These are phyloP conservation scores for Cladosporium sp. DNA, from an alignment of 2,329 filamentous ascomycete species.

Conservation along the genomic window DNA sequence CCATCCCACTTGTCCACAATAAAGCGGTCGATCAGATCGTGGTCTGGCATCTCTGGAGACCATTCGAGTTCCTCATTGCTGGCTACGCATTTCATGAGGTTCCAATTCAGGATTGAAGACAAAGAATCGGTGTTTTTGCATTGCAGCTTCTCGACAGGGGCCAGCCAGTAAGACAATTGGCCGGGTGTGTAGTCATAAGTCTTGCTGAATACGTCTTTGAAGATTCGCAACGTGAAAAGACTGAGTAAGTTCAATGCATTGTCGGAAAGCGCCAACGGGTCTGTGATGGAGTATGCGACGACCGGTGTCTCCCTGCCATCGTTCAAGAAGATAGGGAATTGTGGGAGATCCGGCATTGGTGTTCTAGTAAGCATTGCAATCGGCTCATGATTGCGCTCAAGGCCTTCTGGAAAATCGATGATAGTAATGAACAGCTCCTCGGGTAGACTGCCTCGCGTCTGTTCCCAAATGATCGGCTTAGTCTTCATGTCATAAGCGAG, in stretches of 20 bases:
- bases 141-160: slow-evolving; percentile 45
- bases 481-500: slow-evolving; percentile 70
- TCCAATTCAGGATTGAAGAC: slow-evolving; percentile 54
- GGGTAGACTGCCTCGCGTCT: slow-evolving; percentile 43
- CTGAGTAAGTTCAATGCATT: slow-evolving; percentile 55
- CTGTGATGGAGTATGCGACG: slow-evolving; percentile 18
- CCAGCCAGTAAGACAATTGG: slow-evolving; percentile 79
- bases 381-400: slow-evolving; percentile 58
- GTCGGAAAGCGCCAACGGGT: slow-evolving; percentile 45
- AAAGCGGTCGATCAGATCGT: slow-evolving; percentile 47
- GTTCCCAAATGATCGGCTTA: slow-evolving; percentile 72
- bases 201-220: slow-evolving; percentile 87
- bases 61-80: slow-evolving; percentile 41
- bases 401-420: slow-evolving; percentile 56
- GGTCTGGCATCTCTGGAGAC: slow-evolving; percentile 37
- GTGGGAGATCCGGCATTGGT: slow-evolving; percentile 59
- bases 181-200: slow-evolving; percentile 60
- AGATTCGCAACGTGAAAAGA: slow-evolving; percentile 69
- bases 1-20: slow-evolving; percentile 56
- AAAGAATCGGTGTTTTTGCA: neutral
- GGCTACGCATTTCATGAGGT: slow-evolving; percentile 43
- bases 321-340: slow-evolving; percentile 70
- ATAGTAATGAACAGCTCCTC: slow-evolving; percentile 57
- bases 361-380: slow-evolving; percentile 68
- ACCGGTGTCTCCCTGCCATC: slow-evolving; percentile 58